Evolutionary conservation across 345 rosid species (phyloP).

Genomic region (Gossypium australe): DNA sequence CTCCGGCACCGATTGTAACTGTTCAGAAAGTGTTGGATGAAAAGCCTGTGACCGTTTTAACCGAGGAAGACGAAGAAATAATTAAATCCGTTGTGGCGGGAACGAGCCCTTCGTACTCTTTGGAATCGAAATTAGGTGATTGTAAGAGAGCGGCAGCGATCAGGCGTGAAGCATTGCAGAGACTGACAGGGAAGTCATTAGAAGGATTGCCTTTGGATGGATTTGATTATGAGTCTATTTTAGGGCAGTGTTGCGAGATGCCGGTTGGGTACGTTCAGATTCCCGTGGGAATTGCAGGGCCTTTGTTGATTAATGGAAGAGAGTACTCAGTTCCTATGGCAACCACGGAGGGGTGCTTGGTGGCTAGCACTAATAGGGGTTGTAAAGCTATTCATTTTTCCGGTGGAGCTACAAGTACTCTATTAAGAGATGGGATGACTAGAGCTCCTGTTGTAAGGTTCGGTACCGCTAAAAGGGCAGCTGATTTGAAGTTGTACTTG

Average conservation of each 20-base stretch:
- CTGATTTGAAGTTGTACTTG: constrained; percentile 47
- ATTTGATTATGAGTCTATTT: constrained; percentile 51
- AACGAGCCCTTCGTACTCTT: constrained; percentile 44
- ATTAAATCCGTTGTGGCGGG: constrained; percentile 16
- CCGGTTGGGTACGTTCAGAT: constrained; percentile 72
- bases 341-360: constrained; percentile 30
- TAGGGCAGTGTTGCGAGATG: constrained; percentile 81
- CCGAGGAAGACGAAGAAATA: constrained; percentile 48
- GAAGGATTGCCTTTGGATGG: constrained; percentile 55
- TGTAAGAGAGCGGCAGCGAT: constrained; percentile 52
- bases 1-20: constrained; percentile 7
- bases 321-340: constrained; percentile 3
- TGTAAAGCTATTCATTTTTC: constrained; percentile 59
- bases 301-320: constrained; percentile 48
- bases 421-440: constrained; percentile 37
- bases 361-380: constrained; percentile 68
- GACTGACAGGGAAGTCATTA: constrained; percentile 46
- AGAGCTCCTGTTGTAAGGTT: too few species aligned
- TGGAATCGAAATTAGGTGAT: constrained; percentile 59
- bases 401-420: constrained; percentile 49
- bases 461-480: too few species aligned
- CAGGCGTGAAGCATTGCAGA: constrained; percentile 55
- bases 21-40: constrained; percentile 6
- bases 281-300: constrained; percentile 72
- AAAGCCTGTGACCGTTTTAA: constrained; percentile 14